Base-by-base conservation (phyloP, 371 early-diverging fungal species). In the Neoconidiobolus thromboides region DNA sequence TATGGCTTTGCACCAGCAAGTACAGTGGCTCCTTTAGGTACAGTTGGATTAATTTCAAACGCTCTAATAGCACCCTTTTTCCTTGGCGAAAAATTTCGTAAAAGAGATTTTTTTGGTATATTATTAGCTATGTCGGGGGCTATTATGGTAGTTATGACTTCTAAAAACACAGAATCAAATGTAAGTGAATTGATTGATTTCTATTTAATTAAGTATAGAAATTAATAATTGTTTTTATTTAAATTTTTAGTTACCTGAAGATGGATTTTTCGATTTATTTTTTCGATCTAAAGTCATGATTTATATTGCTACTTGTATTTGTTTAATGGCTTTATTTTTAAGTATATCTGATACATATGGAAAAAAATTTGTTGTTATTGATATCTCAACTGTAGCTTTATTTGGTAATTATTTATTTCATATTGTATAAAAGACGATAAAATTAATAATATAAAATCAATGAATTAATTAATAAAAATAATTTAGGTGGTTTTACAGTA, bases 1-100 rank as follows among this genome's bases (percentile, higher is more conserved):
- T 87, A 87, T 64, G 86, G 85, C 2, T 87, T 82, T 67, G 87
- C 86, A 3, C 83, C 83, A 38, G 84, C 87, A n/a, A 84, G 85
- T 0, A 75, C 83, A 0, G 77, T 87, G 58, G 85, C 87, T n/a
- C 87, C 87, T 0, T 62, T 87, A 26, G 87, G 87, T 38, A 87
- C 87, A 0, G 82, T 86, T 1, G 78, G 82, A 1, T 62, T 83
- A 39, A 76, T 82, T 49, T 71, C 80, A 15, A 86, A 86, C 67
- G 83, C 81, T 9, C 77, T 85, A 38, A 61, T 86, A 15, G 87
- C 87, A 1, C 87, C 87, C 1, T 62, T 81, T 26, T 77, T 83
- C 72, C 62, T 86, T 15, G 76, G 78, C 42, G 87, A 86, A 62
- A 68, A 70, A 7, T 80, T 83, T 56, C 71, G 87, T 44, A 70